Base-by-base conservation (phyloP, 2,329 filamentous ascomycete species). In the Cadophora malorum region DNA sequence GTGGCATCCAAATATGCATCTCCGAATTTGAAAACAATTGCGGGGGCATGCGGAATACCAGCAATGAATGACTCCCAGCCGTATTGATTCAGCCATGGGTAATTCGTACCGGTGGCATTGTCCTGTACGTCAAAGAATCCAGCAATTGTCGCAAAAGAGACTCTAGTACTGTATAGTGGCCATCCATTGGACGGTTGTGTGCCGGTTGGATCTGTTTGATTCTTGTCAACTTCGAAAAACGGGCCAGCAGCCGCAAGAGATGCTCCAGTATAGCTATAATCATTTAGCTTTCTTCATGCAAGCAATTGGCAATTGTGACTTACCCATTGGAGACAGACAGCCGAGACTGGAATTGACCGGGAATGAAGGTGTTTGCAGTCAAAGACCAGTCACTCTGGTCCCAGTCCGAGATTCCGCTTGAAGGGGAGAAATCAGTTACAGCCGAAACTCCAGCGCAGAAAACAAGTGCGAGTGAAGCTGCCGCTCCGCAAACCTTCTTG, bases 1-100 rank as follows among this genome's bases (percentile, higher is more conserved):
- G 82, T 86, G 3, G 90, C 86, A 79, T 90, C 85, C 38, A 93
- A 80, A 59, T 86, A 83, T 28, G 82, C 81, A 65, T 84, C 81
- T 2, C 84, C 84, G 3, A 86, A 79, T 63, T 88, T 83, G 21
- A 91, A 80, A 45, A 88, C 77, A 47, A 91, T 79, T 0, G 86
- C 87, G 31, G 83, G 83, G 83, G 89, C 91, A 75, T 92, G 90
- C 7, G 91, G 91, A 19, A 93, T 84, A 28, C 91, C 91, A 63
- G 85, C 86, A 70, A 92, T 90, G 62, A 91, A 88, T 72, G 86
- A 90, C 74, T 93, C 90, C 67, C 86, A 86, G 7, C 90, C 90
- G 78, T 91, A 90, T 71, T 92, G 86, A 66, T 86, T 83, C 53
- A 93, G 77, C 89, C 90, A 92, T 0, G 83, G 83, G 72, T 90